A percentile compares a stretch with the other conserved stretches of the same genome.
Conservation (phyloP, 305 asterid species). For the Fraxinus platypoda region DNA sequence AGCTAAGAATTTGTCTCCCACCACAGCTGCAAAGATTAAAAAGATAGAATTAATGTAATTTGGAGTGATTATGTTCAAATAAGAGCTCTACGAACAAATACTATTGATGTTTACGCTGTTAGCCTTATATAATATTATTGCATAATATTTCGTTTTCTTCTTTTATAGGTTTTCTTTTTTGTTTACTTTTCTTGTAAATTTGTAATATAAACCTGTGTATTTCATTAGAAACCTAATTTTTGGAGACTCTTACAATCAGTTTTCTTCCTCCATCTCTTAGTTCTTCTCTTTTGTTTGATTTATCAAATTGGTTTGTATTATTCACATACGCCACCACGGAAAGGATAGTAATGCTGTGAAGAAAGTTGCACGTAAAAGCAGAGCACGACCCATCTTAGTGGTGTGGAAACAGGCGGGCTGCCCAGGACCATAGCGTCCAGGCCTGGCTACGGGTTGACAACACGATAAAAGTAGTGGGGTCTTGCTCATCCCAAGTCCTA, state of each 20-base stretch:
- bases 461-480: not conserved
- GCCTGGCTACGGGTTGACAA: not conserved
- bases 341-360: not conserved
- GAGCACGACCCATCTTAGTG: not conserved
- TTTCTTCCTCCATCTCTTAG: not conserved
- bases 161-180: not conserved
- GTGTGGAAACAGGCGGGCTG: not conserved
- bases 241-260: too few relatives aligned
- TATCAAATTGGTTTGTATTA: too few relatives aligned
- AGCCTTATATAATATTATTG: too few relatives aligned
- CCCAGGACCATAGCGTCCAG: not conserved
- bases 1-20: constrained; percentile 72
- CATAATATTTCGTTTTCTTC: not conserved
- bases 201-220: not conserved
- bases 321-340: not conserved
- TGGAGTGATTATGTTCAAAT: not conserved
- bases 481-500: not conserved
- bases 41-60: not conserved
- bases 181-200: too few relatives aligned
- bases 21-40: constrained; percentile 46
- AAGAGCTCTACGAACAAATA: not conserved
- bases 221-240: not conserved
- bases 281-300: not conserved
- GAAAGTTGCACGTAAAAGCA: not conserved
- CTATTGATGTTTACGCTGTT: not conserved